Evolutionary conservation across 1,284 basidiomycete genomes (phyloP).

Genomic region (Pholiota adiposa): DNA sequence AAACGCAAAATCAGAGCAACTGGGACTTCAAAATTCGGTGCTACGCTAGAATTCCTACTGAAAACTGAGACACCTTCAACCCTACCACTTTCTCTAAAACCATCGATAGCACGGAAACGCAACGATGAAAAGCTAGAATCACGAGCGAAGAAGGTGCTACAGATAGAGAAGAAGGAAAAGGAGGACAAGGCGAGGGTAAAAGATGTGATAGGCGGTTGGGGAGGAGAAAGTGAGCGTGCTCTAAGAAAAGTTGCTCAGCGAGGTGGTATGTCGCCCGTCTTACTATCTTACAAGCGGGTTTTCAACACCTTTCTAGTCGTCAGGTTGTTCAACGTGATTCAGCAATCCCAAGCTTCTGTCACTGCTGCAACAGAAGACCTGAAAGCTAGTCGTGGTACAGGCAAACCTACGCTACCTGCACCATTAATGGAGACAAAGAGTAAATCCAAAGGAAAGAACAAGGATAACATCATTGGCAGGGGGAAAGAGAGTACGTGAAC

Average conservation of each 20-base stretch:
- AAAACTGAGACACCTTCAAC: conserved; percentile 67
- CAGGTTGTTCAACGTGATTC: conserved; percentile 81
- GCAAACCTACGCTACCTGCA: conserved; percentile 72
- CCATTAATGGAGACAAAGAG: conserved; percentile 53
- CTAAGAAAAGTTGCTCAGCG: conserved; percentile 82
- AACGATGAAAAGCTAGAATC: conserved; percentile 76
- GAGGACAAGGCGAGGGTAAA: conserved; percentile 74
- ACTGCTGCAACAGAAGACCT: conserved; percentile 54
- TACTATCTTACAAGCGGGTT: background rate
- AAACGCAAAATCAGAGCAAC: conserved; percentile 83
- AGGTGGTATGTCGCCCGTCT: conserved; percentile 58
- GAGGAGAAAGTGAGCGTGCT: conserved; percentile 75
- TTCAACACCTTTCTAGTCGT: conserved; percentile 55
- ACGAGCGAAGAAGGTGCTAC: conserved; percentile 69
- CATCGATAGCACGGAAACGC: conserved; percentile 65
- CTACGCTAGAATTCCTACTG: conserved; percentile 70
- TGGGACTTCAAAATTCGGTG: conserved; percentile 72
- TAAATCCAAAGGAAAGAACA: conserved; percentile 55
- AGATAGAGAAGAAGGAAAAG: conserved; percentile 72
- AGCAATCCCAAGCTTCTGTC: conserved; percentile 70
- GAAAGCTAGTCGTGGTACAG: conserved; percentile 66
- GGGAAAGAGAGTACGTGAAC: conserved; percentile 55
- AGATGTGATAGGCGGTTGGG: conserved; percentile 85
- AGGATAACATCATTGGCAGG: conserved; percentile 53
- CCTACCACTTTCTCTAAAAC: conserved; percentile 75